phyloP scores from a whole-genome alignment of 1,284 basidiomycete genomes.

The Boletellus deceptivus region DNA sequence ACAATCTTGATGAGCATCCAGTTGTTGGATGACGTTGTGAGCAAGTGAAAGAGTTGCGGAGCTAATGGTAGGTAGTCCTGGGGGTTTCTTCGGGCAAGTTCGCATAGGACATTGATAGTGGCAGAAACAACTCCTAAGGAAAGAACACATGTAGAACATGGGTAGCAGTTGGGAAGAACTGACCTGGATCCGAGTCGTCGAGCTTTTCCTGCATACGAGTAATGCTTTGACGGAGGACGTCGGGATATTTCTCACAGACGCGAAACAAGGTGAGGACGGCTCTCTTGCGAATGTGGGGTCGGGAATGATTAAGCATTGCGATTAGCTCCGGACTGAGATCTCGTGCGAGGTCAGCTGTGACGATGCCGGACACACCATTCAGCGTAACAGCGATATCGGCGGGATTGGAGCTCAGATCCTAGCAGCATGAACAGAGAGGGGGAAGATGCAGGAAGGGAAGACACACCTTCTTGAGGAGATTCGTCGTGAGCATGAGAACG shows the following conservation, averaged over 20 bases:
- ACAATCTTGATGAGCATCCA: slow-evolving; percentile 99
- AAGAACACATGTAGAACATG: not conserved
- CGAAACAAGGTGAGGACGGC: slow-evolving; percentile 84
- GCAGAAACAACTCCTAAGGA: slow-evolving; percentile 83
- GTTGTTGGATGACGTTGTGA: slow-evolving; percentile 94
- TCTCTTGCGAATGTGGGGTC: slow-evolving; percentile 84
- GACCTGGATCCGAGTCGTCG: slow-evolving; percentile 82
- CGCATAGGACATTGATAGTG: slow-evolving; percentile 92
- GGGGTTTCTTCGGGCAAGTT: slow-evolving; percentile 81
- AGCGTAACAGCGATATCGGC: slow-evolving; percentile 81
- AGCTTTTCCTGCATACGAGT: slow-evolving; percentile 79
- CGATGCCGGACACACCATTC: slow-evolving; percentile 86
- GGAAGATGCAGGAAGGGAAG: not conserved
- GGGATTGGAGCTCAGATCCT: slow-evolving; percentile 83
- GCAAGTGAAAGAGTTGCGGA: slow-evolving; percentile 91
- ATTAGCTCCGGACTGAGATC: slow-evolving; percentile 88
- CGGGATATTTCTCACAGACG: slow-evolving; percentile 76
- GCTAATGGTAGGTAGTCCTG: slow-evolving; percentile 81
- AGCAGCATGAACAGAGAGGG: slow-evolving; percentile 8
- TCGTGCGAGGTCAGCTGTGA: slow-evolving; percentile 84
- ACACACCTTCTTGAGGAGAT: slow-evolving; percentile 93
- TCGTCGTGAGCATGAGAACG: slow-evolving; percentile 96
- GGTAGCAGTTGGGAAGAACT: slow-evolving; percentile 13
- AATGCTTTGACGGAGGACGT: slow-evolving; percentile 66
- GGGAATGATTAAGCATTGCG: slow-evolving; percentile 88